Evolutionary conservation across 2,329 filamentous ascomycete genomes (phyloP), one percentile per base, ranked within the genome.

Genomic region (Leptographium flavum): DNA sequence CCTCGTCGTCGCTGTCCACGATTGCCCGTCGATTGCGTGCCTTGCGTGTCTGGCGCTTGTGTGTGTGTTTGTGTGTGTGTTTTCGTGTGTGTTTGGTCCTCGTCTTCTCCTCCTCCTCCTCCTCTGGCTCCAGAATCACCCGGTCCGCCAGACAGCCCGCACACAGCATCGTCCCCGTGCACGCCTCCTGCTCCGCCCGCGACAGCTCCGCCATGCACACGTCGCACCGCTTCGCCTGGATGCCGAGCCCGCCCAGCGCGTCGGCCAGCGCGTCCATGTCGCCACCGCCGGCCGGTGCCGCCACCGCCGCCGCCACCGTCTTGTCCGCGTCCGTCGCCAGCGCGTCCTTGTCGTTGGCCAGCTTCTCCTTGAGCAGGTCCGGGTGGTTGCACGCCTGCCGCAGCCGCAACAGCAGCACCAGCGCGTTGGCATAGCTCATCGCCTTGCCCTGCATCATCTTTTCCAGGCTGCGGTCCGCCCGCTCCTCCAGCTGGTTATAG

Each of bases 321-420:
- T 23, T 69, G 10, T 62, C 63, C 3, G 66, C 65, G 49, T 76
- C 83, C 1, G 79, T 81, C 1, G 79, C 73, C 45, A 94, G 65
- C 3, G 86, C 85, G 56, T 96, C 92, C 55, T 82, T 87, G 59
- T 98, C 92, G 52, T 85, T 85, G 45, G 81, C 81, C 47, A 95
- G 70, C 57, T 93, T 90, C 51, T 81, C 81, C 52, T 86, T 85
- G 13, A 94, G 82, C 39, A 98, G 70, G 52, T 87, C 81, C 0
- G 88, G 87, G 59, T 98, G 92, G 57, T 98, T 94, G 62, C 92
- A 98, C 19, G 87, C 85, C 61, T 98, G 92, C 48, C 92, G 76
- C 49, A 98, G 69, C 33, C 92, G 81, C 46, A 98, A 68, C n/a
- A 98, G 74, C 49, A 98, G 68, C 13, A 94, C 88, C 57, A 98